Percentiles rank a stretch among this genome's conserved stretches.
phyloP scores from a whole-genome alignment of 2,329 filamentous ascomycete species.

The Colletotrichum limetticola region DNA sequence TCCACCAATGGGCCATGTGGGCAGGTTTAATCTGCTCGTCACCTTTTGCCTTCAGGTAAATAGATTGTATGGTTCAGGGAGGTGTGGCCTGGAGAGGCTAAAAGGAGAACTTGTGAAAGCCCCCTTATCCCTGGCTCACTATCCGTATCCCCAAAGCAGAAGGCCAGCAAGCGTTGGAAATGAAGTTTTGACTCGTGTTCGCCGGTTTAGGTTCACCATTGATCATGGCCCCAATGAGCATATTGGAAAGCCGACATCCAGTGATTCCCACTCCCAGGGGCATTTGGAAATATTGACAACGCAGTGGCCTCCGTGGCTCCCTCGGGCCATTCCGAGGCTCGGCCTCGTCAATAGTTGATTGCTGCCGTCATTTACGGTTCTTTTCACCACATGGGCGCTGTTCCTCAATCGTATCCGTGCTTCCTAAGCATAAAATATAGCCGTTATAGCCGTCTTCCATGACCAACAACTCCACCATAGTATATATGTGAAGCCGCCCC shows the following conservation, averaged over 20 bases:
- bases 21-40: conserved; percentile 15
- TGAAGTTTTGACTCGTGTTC: conserved; percentile 25
- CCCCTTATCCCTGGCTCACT: not conserved
- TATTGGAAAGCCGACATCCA: conserved; percentile 5
- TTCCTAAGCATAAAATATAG: not conserved
- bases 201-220: not conserved
- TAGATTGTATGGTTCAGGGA: not conserved
- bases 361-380: not conserved
- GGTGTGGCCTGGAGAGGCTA: not conserved
- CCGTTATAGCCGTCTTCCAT: conserved; percentile 1
- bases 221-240: conserved; percentile 13
- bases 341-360: not conserved
- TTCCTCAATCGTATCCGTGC: not conserved
- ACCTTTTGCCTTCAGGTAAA: not conserved
- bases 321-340: not conserved
- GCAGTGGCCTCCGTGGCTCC: not conserved
- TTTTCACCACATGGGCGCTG: not conserved
- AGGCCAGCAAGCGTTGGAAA: not conserved
- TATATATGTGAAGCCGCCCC: conserved; percentile 17
- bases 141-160: conserved; percentile 14
- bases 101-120: not conserved
- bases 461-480: not conserved
- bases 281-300: not conserved
- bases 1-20: conserved; percentile 13
- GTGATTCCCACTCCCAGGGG: not conserved